Evolutionary conservation across 371 early-diverging fungal genomes (phyloP), one percentile per base, ranked within the genome.

Genomic region (Rhizopus stolonifer): DNA sequence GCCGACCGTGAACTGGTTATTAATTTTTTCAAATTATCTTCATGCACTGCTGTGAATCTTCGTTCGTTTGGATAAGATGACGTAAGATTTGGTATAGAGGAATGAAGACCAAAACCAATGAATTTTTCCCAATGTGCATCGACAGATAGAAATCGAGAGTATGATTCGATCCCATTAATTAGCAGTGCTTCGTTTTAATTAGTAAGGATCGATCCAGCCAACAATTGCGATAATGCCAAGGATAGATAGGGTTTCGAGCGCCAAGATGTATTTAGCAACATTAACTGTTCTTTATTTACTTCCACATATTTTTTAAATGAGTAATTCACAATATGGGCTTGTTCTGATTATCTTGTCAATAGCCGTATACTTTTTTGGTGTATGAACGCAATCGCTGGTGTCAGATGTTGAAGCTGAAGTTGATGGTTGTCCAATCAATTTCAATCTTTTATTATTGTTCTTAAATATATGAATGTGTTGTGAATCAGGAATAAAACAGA

Each of bases 131-230:
- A 47, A 54, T 54, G 48, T 26, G 48, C 48, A 46, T 48, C 55
- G 42, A 54, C 36, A 32, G 55, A 54, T 38, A 48, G 42, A 42
- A 18, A 54, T 47, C 15, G 36, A 54, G 38, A 45, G 45, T 47
- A 42, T n/a, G 55, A 54, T 46, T 54, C 43, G 26, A 54, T 46
- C 36, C 55, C 48, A 46, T 54, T 48, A 25, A 54, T 10, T 13
- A 54, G 24, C 9, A 48, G 55, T 10, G 32, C 55, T 54, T 54
- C 39, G 24, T 34, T 61, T 32, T 51, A 36, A 54, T 61, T 54
- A 5, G 52, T 38, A 48, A 59, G 32, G 42, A 67, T 59, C 31
- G 54, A 34, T 40, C 60, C 60, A 39, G 29, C 60, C 33, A 67
- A 44, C 34, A 59, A 45, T 55, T 58, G 59, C 26, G 48, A 54